phyloP scores from a whole-genome alignment of 306 rosid genomes.

The Dryas alaskensis region DNA sequence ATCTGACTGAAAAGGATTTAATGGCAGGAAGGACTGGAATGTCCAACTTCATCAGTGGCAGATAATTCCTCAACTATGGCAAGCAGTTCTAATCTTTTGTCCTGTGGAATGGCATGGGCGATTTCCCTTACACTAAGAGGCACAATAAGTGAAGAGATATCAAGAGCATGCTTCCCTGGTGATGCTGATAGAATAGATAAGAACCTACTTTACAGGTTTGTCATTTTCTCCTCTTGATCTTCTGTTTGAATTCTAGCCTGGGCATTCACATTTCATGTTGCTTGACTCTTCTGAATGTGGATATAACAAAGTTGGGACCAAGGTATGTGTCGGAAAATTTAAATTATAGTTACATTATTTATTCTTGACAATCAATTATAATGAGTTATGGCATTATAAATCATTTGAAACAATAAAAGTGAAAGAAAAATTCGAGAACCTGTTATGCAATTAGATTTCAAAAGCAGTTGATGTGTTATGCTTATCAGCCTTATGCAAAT shows the following conservation, averaged over 20 bases:
- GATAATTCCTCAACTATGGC: conserved; percentile 41
- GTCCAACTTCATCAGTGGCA: conserved; percentile 42
- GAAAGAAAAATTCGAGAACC: too few species aligned
- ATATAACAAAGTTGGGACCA: not conserved
- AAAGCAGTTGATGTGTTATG: too few species aligned
- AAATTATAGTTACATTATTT: too few species aligned
- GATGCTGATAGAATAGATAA: conserved; percentile 42
- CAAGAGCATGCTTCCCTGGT: conserved; percentile 41
- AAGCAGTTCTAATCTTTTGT: conserved; percentile 42
- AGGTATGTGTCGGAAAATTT: not conserved
- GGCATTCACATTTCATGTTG: not conserved
- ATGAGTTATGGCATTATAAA: too few species aligned
- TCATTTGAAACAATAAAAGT: too few species aligned
- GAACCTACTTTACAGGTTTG: conserved; percentile 73
- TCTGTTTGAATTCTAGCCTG: not conserved
- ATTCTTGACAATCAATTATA: too few species aligned
- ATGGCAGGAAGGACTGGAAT: conserved; percentile 52
- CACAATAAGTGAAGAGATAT: conserved; percentile 65
- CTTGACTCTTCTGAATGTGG: conserved; percentile 6
- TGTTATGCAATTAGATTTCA: too few species aligned
- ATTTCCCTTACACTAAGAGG: conserved; percentile 68
- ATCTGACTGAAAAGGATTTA: conserved; percentile 23
- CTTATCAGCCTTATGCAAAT: too few species aligned
- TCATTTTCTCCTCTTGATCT: conserved; percentile 21
- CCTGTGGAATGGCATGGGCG: conserved; percentile 80